A percentile compares a stretch with the other conserved stretches of the same genome.
Conservation (phyloP, 1,139 yeast genomes). For the Debaryomyces udenii region DNA sequence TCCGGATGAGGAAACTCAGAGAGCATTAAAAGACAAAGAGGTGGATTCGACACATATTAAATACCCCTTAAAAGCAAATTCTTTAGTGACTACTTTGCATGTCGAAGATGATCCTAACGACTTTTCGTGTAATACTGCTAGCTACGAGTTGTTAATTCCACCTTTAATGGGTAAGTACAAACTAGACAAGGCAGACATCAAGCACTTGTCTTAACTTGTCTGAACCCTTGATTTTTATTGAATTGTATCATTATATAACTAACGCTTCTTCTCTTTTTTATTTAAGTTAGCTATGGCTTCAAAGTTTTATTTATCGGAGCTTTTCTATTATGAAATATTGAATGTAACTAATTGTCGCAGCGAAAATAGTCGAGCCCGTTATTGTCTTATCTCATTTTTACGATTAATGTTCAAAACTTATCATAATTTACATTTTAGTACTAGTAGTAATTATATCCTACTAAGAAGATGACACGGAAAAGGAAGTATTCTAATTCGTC, state of each 20-base stretch:
- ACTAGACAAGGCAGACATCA: slow-evolving; percentile 38
- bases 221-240: not conserved
- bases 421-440: not conserved
- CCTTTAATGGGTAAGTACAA: slow-evolving; percentile 43
- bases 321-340: no score
- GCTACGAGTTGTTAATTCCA: slow-evolving; percentile 75
- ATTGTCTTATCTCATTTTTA: slow-evolving; percentile 3
- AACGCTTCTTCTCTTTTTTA: not conserved
- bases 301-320: no score
- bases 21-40: slow-evolving; percentile 13
- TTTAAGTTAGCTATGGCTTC: slow-evolving; percentile 1
- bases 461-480: not conserved
- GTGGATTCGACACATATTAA: slow-evolving; percentile 29
- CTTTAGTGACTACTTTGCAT: slow-evolving; percentile 70
- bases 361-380: no score
- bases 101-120: slow-evolving; percentile 66
- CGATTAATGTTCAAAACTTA: not conserved
- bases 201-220: slow-evolving; percentile 28
- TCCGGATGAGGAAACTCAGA: slow-evolving; percentile 16
- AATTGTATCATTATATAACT: slow-evolving; percentile 2
- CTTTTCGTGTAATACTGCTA: slow-evolving; percentile 56
- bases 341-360: no score
- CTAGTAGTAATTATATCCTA: not conserved
- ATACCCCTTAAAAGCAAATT: slow-evolving; percentile 58
- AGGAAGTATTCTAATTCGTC: not conserved